A percentile compares a stretch with the other conserved stretches of the same genome.
Conservation (phyloP, 148 eudicot species). For the Heliosperma pusillum region DNA sequence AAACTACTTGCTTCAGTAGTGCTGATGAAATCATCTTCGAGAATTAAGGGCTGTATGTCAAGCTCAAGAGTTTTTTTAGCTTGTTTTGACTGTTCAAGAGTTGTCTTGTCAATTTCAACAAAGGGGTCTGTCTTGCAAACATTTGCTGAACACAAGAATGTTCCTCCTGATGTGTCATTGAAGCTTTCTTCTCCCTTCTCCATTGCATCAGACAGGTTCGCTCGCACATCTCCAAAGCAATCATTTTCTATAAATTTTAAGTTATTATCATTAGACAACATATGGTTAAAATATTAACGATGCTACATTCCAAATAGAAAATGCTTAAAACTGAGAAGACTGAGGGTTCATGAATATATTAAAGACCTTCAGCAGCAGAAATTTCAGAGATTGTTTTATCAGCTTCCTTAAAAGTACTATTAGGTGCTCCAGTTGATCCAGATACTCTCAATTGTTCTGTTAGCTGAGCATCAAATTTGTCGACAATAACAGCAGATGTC, state of each 20-base stretch:
- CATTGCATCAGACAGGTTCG: neutral
- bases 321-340: neutral
- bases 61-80: neutral
- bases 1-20: neutral
- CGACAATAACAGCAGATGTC: neutral
- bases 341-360: neutral
- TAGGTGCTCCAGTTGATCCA: neutral
- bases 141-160: neutral
- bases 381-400: neutral
- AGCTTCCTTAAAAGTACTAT: neutral
- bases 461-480: neutral
- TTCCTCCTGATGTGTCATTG: neutral
- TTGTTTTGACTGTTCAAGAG: neutral
- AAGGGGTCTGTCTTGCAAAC: neutral
- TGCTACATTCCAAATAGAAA: neutral
- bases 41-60: neutral
- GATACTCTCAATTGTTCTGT: neutral
- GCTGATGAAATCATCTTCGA: neutral
- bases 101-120: neutral
- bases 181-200: slow-evolving; percentile 1
- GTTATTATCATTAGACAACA: neutral
- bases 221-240: neutral
- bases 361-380: neutral
- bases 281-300: neutral
- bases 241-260: too few relatives aligned